These are phyloP conservation scores for Speleostelium caveatum DNA, from an alignment of 78 protist species.

Conservation along the genomic window DNA sequence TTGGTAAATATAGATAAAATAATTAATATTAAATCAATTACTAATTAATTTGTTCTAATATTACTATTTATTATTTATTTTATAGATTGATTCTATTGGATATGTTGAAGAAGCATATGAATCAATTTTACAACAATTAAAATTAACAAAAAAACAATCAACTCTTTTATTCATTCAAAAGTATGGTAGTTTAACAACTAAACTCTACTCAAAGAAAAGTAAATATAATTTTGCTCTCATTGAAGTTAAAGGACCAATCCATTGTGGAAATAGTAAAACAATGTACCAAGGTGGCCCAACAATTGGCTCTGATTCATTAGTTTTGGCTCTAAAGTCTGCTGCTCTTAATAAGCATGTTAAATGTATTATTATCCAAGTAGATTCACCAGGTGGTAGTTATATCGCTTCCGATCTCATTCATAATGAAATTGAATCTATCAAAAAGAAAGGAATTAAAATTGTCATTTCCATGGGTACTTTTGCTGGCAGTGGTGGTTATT, in stretches of 20 bases:
- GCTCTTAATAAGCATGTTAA: conserved; percentile 40
- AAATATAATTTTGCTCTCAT: conserved; percentile 24
- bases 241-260: conserved; percentile 32
- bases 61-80: background rate
- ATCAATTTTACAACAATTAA: background rate
- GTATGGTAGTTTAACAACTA: conserved; percentile 3
- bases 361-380: conserved; percentile 37
- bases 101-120: conserved; percentile 36
- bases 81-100: background rate
- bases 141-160: background rate
- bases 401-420: conserved; percentile 33
- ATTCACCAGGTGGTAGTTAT: conserved; percentile 43
- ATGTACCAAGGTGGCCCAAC: conserved; percentile 66
- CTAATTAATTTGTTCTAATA: no score
- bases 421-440: conserved; percentile 47
- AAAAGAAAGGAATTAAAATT: conserved; percentile 51
- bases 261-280: conserved; percentile 5
- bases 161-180: conserved; percentile 9
- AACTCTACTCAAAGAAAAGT: background rate
- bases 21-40: background rate
- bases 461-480: conserved; percentile 43
- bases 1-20: conserved; percentile 6
- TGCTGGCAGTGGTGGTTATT: conserved; percentile 81
- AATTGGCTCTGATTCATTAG: conserved; percentile 46
- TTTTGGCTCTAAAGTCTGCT: conserved; percentile 47